These are phyloP conservation scores for Otatea glauca DNA, from an alignment of 176 grass and related monocot genomes.

Conservation along the genomic window DNA sequence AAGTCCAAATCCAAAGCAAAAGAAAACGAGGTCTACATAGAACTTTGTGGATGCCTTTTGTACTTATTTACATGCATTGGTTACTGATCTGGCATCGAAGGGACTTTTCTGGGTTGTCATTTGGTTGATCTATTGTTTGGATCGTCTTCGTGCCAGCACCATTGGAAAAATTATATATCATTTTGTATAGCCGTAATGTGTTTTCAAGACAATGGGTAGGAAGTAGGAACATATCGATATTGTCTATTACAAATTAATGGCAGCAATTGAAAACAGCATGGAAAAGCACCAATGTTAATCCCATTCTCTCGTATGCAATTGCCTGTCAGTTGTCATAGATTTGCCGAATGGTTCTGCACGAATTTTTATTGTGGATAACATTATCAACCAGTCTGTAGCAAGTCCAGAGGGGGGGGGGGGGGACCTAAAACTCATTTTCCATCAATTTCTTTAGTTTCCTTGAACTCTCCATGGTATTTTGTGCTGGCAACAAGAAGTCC, in stretches of 20 bases:
- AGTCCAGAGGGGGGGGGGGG: too few species aligned
- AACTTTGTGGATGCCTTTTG: not conserved
- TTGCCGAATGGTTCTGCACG: too few species aligned
- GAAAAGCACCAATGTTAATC: not conserved
- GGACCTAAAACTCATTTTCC: too few species aligned
- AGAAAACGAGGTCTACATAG: constrained; percentile 46
- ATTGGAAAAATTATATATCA: not conserved
- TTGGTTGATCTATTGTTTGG: not conserved
- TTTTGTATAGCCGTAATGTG: constrained; percentile 37
- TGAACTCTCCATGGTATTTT: too few species aligned
- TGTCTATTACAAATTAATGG: not conserved
- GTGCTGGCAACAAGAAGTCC: too few species aligned
- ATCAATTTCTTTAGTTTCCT: too few species aligned
- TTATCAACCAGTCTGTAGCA: too few species aligned
- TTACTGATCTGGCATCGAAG: constrained; percentile 1
- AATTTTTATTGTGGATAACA: too few species aligned
- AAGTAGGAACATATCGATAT: not conserved
- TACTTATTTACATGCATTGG: not conserved
- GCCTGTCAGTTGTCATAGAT: not conserved
- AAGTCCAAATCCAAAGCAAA: constrained; percentile 67
- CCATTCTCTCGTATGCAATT: not conserved
- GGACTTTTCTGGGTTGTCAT: constrained; percentile 5
- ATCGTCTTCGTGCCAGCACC: constrained; percentile 3
- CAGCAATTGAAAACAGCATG: not conserved
- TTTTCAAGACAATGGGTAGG: not conserved